Evolutionary conservation across 2,329 filamentous ascomycete species (phyloP).

Genomic region (Paecilomyces dactylethromorphus): DNA sequence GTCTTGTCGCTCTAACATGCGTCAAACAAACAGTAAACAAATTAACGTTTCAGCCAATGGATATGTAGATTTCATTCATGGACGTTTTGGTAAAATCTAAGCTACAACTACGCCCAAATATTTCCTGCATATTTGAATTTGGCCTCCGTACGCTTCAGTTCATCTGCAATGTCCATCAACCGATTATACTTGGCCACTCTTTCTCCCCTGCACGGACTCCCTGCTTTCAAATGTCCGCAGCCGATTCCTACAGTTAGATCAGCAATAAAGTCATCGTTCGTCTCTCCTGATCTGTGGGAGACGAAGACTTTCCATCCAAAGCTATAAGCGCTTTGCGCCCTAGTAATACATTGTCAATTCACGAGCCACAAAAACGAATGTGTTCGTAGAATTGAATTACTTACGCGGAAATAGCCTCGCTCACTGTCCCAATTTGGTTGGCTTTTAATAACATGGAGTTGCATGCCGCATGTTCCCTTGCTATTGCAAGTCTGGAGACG

Average conservation of each 20-base stretch:
- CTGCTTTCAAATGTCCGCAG: slow-evolving; percentile 36
- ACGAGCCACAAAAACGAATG: not conserved
- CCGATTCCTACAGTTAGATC: slow-evolving; percentile 34
- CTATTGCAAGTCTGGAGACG: slow-evolving; percentile 25
- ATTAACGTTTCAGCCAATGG: too few relatives aligned
- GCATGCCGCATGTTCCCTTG: slow-evolving; percentile 32
- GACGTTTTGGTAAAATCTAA: not conserved
- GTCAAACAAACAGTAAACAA: too few relatives aligned
- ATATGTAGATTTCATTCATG: too few relatives aligned
- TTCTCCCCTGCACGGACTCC: slow-evolving; percentile 35
- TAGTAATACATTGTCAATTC: slow-evolving; percentile 4
- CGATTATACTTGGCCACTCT: slow-evolving; percentile 40
- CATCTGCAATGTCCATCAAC: slow-evolving; percentile 38
- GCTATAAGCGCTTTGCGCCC: slow-evolving; percentile 24
- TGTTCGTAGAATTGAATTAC: slow-evolving; percentile 6
- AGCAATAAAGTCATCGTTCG: slow-evolving; percentile 39
- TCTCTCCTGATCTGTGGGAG: slow-evolving; percentile 38
- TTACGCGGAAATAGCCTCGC: slow-evolving; percentile 34
- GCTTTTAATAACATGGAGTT: slow-evolving; percentile 37
- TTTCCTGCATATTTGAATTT: slow-evolving; percentile 19
- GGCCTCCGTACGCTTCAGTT: slow-evolving; percentile 16
- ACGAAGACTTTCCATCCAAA: slow-evolving; percentile 38
- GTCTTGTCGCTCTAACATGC: too few relatives aligned
- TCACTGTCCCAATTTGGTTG: slow-evolving; percentile 39
- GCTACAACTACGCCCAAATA: not conserved